A percentile compares a stretch with the other conserved stretches of the same genome.
Conservation (phyloP, 2,329 filamentous ascomycete species). For the Colletotrichum sp. region DNA sequence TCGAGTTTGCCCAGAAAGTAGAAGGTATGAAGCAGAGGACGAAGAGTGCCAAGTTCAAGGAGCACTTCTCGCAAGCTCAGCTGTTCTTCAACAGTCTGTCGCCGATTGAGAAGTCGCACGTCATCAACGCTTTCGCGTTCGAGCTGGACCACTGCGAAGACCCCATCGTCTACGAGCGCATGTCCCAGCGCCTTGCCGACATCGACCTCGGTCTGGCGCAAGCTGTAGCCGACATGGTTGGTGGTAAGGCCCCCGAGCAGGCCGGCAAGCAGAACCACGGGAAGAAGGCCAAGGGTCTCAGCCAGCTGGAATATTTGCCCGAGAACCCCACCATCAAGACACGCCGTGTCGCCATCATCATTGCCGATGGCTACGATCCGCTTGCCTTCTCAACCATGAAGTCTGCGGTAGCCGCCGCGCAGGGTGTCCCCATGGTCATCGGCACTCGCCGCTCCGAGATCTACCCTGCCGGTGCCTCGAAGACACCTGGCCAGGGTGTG, state of each 20-base stretch:
- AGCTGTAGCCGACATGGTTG: constrained; percentile 72
- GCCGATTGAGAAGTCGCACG: constrained; percentile 67
- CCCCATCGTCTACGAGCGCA: constrained; percentile 73
- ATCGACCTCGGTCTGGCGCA: constrained; percentile 76
- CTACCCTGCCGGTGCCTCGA: constrained; percentile 63
- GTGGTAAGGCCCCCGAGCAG: constrained; percentile 63
- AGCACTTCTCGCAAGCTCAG: constrained; percentile 80
- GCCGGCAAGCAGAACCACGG: constrained; percentile 65
- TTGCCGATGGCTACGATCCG: constrained; percentile 79
- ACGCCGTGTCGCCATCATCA: constrained; percentile 75
- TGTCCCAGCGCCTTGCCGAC: constrained; percentile 71
- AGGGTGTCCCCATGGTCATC: constrained; percentile 76
- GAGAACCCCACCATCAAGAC: constrained; percentile 70
- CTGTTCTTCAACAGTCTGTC: constrained; percentile 83
- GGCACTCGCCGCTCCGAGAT: constrained; percentile 71
- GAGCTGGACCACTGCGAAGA: constrained; percentile 86
- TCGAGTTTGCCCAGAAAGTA: constrained; percentile 70
- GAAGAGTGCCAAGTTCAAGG: constrained; percentile 75
- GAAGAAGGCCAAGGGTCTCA: constrained; percentile 69
- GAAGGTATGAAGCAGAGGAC: constrained; percentile 74
- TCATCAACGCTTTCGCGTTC: constrained; percentile 66
- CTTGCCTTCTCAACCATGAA: constrained; percentile 70
- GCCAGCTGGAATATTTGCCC: constrained; percentile 72
- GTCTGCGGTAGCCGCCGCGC: constrained; percentile 63
- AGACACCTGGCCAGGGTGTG: constrained; percentile 56